Evolutionary conservation across 2,329 filamentous ascomycete species (phyloP).

Genomic region (Aspergillus tamarii): DNA sequence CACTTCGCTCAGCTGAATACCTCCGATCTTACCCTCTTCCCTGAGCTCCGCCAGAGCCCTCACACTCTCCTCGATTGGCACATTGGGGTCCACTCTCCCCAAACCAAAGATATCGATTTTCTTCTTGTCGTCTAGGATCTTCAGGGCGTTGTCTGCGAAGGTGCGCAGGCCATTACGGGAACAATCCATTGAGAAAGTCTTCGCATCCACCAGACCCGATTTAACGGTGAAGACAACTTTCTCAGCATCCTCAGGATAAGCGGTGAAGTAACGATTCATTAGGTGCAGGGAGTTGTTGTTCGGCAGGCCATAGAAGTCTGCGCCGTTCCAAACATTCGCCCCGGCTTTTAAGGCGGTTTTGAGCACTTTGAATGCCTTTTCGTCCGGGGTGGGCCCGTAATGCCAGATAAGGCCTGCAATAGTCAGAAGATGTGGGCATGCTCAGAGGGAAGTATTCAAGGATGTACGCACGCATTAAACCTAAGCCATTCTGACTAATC

Average conservation of each 20-base stretch:
- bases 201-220: not conserved
- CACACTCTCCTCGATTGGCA: conserved; percentile 47
- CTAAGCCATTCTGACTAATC: conserved; percentile 28
- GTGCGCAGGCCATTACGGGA: not conserved
- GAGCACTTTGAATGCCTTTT: conserved; percentile 50
- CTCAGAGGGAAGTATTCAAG: not conserved
- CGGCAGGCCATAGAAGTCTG: conserved; percentile 38
- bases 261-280: conserved; percentile 30
- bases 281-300: conserved; percentile 33
- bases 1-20: conserved; percentile 41
- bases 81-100: not conserved
- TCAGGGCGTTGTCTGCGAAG: not conserved
- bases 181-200: not conserved
- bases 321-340: conserved; percentile 34
- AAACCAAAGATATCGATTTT: not conserved
- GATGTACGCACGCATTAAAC: conserved; percentile 30
- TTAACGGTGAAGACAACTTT: conserved; percentile 26
- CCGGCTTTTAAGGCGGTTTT: conserved; percentile 9
- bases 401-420: not conserved
- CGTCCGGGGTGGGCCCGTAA: not conserved
- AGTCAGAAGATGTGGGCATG: not conserved
- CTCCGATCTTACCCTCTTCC: conserved; percentile 41
- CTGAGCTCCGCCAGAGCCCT: conserved; percentile 33
- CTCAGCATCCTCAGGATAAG: conserved; percentile 31
- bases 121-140: not conserved